A percentile compares a stretch with the other conserved stretches of the same genome.
These are phyloP conservation scores for Tolypocladium tundrense DNA, from an alignment of 2,329 filamentous ascomycete species.

Conservation along the genomic window DNA sequence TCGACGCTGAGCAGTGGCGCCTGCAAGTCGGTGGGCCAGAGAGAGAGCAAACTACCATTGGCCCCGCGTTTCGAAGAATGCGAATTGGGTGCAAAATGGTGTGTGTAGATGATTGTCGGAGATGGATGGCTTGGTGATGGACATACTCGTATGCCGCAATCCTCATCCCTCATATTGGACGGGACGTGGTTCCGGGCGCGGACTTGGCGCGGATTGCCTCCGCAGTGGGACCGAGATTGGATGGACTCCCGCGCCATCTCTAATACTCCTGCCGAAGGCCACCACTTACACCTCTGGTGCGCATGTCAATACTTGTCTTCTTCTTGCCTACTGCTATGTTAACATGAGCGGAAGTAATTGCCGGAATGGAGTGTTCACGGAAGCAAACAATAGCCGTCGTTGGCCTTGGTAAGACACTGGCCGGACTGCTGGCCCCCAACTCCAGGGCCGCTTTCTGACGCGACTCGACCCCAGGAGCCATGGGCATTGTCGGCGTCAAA, in stretches of 20 bases:
- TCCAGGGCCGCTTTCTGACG: neutral
- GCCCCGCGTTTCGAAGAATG: neutral
- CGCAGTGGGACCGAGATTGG: neutral
- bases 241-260: neutral
- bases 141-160: neutral
- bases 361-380: neutral
- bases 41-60: neutral
- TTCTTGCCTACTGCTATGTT: too few relatives aligned
- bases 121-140: neutral
- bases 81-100: neutral
- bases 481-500: neutral
- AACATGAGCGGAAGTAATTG: neutral
- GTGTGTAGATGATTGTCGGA: neutral
- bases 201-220: neutral
- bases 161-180: neutral
- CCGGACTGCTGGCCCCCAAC: neutral
- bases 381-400: neutral
- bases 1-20: neutral
- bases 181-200: neutral
- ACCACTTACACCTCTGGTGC: neutral
- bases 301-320: neutral
- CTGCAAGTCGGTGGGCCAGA: neutral
- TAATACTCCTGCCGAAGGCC: neutral
- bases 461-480: neutral
- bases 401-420: neutral